Evolutionary conservation across 176 grass and related monocot genomes (phyloP).

Genomic region (Pharus latifolius): DNA sequence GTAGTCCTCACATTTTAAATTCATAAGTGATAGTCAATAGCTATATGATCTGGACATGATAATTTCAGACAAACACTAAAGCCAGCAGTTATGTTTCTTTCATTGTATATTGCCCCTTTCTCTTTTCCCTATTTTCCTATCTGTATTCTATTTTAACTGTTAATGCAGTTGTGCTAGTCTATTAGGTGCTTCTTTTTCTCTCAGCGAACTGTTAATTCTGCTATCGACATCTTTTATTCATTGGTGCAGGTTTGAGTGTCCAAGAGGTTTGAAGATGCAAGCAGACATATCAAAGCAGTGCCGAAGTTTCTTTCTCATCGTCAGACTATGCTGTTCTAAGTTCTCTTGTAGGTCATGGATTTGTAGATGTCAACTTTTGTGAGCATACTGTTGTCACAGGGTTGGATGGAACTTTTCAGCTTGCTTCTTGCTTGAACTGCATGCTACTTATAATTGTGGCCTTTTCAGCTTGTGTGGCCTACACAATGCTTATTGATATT

Average conservation of each 20-base stretch:
- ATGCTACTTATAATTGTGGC: not conserved
- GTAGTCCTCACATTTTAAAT: no score
- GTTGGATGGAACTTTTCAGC: not conserved
- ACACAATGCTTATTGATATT: no score
- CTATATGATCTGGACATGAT: constrained; percentile 21
- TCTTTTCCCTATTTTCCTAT: not conserved
- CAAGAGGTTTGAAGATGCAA: constrained; percentile 34
- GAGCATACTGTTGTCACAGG: not conserved
- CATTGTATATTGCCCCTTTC: not conserved
- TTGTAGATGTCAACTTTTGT: not conserved
- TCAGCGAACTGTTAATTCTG: not conserved
- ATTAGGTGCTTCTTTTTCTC: not conserved
- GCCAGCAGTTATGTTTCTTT: not conserved
- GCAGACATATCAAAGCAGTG: not conserved
- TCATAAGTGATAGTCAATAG: constrained; percentile 17
- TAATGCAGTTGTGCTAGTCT: not conserved
- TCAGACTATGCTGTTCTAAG: not conserved
- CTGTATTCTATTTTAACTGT: not conserved
- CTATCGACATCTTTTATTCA: not conserved
- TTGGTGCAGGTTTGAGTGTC: constrained; percentile 44
- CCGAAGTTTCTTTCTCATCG: not conserved
- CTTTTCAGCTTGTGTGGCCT: no score
- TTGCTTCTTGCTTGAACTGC: not conserved
- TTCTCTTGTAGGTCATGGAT: not conserved
- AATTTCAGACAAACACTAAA: not conserved